Evolutionary conservation across 1,284 basidiomycete species (phyloP).

Genomic region (Erythrobasidium hasegawianum): DNA sequence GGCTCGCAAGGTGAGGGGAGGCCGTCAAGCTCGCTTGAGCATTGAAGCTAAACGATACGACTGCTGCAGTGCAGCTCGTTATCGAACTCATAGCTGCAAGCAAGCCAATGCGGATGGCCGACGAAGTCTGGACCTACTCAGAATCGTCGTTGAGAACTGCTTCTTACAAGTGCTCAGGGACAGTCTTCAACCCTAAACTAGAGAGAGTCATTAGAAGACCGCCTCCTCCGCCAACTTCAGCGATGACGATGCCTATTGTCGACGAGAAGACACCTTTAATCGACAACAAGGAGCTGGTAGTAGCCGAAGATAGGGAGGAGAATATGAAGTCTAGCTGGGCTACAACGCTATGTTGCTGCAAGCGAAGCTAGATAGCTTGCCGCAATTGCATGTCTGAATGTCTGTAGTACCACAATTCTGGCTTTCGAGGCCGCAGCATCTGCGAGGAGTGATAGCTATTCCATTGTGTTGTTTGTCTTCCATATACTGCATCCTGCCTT

Average conservation of each 20-base stretch:
- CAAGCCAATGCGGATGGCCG: constrained; percentile 23
- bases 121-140: constrained; percentile 24
- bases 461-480: too few species aligned
- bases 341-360: background rate
- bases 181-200: constrained; percentile 34
- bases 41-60: background rate
- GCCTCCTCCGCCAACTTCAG: constrained; percentile 24
- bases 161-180: constrained; percentile 22
- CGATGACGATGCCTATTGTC: constrained; percentile 8
- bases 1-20: constrained; percentile 17
- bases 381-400: constrained; percentile 26
- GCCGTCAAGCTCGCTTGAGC: background rate
- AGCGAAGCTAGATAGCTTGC: background rate
- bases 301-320: background rate
- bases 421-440: background rate
- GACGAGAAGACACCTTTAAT: constrained; percentile 15
- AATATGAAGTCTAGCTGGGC: background rate
- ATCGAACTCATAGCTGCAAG: constrained; percentile 29
- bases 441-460: too few species aligned
- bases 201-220: constrained; percentile 17
- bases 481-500: background rate
- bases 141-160: constrained; percentile 27
- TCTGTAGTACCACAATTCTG: constrained; percentile 24
- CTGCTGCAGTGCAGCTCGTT: constrained; percentile 11
- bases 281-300: background rate